Percentiles rank a stretch among this genome's conserved stretches.
Evolutionary conservation across 2,329 filamentous ascomycete genomes (phyloP).

Genomic region (Colletotrichum graminicola): DNA sequence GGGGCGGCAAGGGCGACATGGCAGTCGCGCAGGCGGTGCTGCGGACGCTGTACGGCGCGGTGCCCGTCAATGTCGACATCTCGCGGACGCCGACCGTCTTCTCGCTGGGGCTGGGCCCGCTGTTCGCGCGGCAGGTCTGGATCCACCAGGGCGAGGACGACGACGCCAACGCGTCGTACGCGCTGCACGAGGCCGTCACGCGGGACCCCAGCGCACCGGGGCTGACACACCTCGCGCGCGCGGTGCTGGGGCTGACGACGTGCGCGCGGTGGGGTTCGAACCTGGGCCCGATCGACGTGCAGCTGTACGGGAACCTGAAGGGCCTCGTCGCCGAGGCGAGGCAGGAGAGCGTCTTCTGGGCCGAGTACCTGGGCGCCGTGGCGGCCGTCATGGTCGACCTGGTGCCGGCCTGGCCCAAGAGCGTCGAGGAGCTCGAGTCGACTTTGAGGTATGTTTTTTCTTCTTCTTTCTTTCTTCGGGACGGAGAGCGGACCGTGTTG

Average conservation of each 20-base stretch:
- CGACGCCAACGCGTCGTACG: conserved; percentile 72
- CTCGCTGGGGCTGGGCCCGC: conserved; percentile 54
- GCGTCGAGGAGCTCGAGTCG: conserved; percentile 50
- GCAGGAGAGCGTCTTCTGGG: conserved; percentile 62
- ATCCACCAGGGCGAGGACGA: conserved; percentile 60
- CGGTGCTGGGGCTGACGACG: conserved; percentile 77
- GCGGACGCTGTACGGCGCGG: conserved; percentile 53
- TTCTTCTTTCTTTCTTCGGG: not conserved
- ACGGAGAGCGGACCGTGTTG: not conserved
- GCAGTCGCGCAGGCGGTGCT: conserved; percentile 54
- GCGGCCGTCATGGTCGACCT: conserved; percentile 58
- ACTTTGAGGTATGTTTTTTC: conserved; percentile 55
- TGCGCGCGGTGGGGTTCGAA: conserved; percentile 81
- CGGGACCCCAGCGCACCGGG: conserved; percentile 78
- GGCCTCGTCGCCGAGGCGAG: conserved; percentile 55
- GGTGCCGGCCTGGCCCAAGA: conserved; percentile 56
- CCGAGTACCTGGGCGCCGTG: conserved; percentile 64
- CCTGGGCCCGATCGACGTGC: conserved; percentile 61
- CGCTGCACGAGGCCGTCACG: conserved; percentile 78
- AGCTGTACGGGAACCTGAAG: conserved; percentile 58
- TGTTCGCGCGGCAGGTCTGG: conserved; percentile 67
- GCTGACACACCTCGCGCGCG: conserved; percentile 78
- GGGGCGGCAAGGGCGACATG: conserved; percentile 45
- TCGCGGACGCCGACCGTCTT: conserved; percentile 56
- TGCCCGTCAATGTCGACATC: conserved; percentile 56